Evolutionary conservation across 2,329 filamentous ascomycete genomes (phyloP).

Genomic region (Colletotrichum sp.): DNA sequence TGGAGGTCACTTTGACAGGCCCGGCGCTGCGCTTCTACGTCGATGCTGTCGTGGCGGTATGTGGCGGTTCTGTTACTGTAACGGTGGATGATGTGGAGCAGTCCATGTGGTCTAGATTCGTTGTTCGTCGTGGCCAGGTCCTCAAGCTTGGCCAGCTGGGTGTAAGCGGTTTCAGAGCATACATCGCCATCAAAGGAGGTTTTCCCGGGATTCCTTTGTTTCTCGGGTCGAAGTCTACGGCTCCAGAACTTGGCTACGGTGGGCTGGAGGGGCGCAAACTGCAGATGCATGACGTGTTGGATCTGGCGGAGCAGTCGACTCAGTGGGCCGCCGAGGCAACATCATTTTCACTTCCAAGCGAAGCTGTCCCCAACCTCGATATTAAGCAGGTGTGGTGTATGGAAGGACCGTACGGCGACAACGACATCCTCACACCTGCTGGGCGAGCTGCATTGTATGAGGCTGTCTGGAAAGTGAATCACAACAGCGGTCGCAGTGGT

Average conservation of each 20-base stretch:
- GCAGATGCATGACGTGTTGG: neutral
- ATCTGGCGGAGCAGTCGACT: neutral
- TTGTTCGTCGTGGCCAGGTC: neutral
- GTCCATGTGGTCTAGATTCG: neutral
- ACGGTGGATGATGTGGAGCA: neutral
- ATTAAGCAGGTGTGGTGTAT: neutral
- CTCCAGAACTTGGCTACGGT: conserved; percentile 61
- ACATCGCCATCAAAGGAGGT: conserved; percentile 57
- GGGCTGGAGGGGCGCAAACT: conserved; percentile 60
- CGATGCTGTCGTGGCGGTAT: neutral
- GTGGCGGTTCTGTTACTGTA: neutral
- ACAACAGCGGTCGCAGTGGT: conserved; percentile 65
- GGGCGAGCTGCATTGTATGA: conserved; percentile 47
- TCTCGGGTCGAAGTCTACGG: conserved; percentile 65
- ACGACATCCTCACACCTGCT: conserved; percentile 40
- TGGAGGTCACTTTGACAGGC: conserved; percentile 44
- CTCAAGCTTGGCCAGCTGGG: conserved; percentile 47
- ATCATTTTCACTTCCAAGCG: neutral
- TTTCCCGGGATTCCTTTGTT: conserved; percentile 53
- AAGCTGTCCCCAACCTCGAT: neutral
- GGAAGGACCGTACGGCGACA: conserved; percentile 30
- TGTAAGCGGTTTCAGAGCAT: conserved; percentile 59
- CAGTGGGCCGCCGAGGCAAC: neutral
- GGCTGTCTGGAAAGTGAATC: conserved; percentile 60
- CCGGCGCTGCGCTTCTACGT: neutral